phyloP scores from a whole-genome alignment of 2,329 filamentous ascomycete species.

The Fragosphaeria purpurea region DNA sequence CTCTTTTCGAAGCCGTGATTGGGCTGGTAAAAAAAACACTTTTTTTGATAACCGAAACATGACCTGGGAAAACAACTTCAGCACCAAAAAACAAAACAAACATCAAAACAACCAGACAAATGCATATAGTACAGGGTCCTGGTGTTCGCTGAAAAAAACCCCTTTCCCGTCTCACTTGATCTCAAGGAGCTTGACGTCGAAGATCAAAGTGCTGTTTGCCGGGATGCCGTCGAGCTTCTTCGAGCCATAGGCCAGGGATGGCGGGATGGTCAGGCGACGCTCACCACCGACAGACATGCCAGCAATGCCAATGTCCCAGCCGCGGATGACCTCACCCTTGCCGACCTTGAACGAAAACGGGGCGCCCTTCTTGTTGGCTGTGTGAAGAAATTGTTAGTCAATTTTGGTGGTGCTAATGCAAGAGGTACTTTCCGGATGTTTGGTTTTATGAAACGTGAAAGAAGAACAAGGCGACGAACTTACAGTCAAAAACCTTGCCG shows the following conservation, averaged over 20 bases:
- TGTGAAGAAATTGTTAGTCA: not conserved
- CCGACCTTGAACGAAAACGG: conserved; percentile 95
- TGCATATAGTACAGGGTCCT: not conserved
- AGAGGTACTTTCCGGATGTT: no score
- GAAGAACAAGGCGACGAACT: conserved; percentile 26
- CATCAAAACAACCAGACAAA: not conserved
- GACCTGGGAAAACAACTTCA: no score
- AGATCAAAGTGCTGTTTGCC: conserved; percentile 79
- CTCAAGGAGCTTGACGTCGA: conserved; percentile 80
- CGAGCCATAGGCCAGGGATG: conserved; percentile 81
- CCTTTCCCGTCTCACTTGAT: conserved; percentile 54
- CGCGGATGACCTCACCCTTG: conserved; percentile 93
- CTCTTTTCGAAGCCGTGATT: no score
- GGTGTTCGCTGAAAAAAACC: not conserved
- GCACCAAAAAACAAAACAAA: not conserved
- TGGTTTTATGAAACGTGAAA: no score
- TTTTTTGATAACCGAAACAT: no score
- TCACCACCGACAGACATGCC: conserved; percentile 93
- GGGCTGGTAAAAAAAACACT: no score
- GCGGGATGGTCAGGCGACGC: conserved; percentile 82
- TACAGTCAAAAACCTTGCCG: conserved; percentile 91
- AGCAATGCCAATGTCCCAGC: conserved; percentile 89
- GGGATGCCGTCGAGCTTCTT: conserved; percentile 77
- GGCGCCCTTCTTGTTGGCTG: conserved; percentile 97
- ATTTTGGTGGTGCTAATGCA: not conserved